A percentile compares a stretch with the other conserved stretches of the same genome.
Evolutionary conservation across 2,329 filamentous ascomycete species (phyloP).

Genomic region (Emmonsia crescens): DNA sequence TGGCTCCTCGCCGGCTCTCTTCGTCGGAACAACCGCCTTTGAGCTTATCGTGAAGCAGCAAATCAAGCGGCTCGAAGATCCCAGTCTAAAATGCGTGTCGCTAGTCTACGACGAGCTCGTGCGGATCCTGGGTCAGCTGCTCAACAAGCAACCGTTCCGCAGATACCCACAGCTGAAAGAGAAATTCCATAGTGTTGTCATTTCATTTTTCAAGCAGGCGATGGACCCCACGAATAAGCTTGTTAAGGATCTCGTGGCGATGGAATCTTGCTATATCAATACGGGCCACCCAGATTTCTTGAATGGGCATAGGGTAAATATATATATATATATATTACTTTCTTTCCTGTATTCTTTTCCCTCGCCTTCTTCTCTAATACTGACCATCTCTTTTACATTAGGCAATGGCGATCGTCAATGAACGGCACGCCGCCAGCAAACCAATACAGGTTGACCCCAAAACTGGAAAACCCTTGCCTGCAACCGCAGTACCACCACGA

Average conservation of each 20-base stretch:
- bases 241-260: conserved; percentile 79
- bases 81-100: conserved; percentile 92
- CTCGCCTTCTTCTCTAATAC: neutral
- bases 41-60: conserved; percentile 98
- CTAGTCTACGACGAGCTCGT: conserved; percentile 96
- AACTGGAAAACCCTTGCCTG: conserved; percentile 84
- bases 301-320: conserved; percentile 72
- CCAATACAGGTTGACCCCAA: conserved; percentile 96
- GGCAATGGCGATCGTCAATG: conserved; percentile 97
- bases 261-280: conserved; percentile 98
- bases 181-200: conserved; percentile 88
- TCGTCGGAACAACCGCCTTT: conserved; percentile 96
- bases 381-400: conserved; percentile 19
- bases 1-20: conserved; percentile 91
- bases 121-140: conserved; percentile 80
- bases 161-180: conserved; percentile 93
- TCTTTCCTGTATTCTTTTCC: neutral
- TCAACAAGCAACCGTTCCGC: conserved; percentile 80
- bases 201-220: conserved; percentile 91
- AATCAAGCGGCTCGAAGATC: conserved; percentile 92
- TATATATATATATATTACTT: neutral
- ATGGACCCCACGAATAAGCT: conserved; percentile 99
- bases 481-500: conserved; percentile 54
- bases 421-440: conserved; percentile 69
- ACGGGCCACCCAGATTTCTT: conserved; percentile 97